Conservation (phyloP, 2,329 filamentous ascomycete species). For the Parafenestella ontariensis region DNA sequence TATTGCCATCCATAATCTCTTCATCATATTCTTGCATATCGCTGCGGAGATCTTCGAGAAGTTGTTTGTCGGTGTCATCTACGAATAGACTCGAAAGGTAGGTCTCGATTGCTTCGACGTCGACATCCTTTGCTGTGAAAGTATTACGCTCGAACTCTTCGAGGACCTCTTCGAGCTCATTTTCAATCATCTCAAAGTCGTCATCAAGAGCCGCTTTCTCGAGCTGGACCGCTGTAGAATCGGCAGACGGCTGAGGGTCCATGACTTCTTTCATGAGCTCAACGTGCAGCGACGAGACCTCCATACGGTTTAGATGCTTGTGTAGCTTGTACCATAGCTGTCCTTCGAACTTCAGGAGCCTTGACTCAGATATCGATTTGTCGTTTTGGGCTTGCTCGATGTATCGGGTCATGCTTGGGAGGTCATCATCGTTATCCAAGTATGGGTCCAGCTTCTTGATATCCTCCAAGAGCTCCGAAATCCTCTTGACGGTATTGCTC, state of each 20-base stretch:
- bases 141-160: slow-evolving; percentile 41
- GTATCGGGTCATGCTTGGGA: slow-evolving; percentile 58
- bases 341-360: slow-evolving; percentile 57
- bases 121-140: slow-evolving; percentile 21
- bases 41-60: slow-evolving; percentile 17
- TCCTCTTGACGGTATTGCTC: slow-evolving; percentile 36
- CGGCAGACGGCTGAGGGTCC: slow-evolving; percentile 38
- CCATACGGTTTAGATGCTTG: slow-evolving; percentile 61
- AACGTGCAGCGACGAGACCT: slow-evolving; percentile 64
- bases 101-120: slow-evolving; percentile 24
- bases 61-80: background rate
- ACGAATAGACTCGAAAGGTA: slow-evolving; percentile 29
- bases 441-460: slow-evolving; percentile 45
- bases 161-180: slow-evolving; percentile 62
- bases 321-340: slow-evolving; percentile 57
- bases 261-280: slow-evolving; percentile 53
- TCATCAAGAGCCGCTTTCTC: slow-evolving; percentile 37
- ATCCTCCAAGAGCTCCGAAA: slow-evolving; percentile 46
- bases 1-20: slow-evolving; percentile 13
- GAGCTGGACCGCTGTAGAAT: slow-evolving; percentile 13
- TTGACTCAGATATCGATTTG: slow-evolving; percentile 57
- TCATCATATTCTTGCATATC: slow-evolving; percentile 22
- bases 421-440: slow-evolving; percentile 42
- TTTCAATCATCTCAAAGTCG: slow-evolving; percentile 58
- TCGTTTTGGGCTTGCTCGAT: slow-evolving; percentile 63